Conservation (phyloP, 2,329 filamentous ascomycete species). For the Aquanectria penicillioides region DNA sequence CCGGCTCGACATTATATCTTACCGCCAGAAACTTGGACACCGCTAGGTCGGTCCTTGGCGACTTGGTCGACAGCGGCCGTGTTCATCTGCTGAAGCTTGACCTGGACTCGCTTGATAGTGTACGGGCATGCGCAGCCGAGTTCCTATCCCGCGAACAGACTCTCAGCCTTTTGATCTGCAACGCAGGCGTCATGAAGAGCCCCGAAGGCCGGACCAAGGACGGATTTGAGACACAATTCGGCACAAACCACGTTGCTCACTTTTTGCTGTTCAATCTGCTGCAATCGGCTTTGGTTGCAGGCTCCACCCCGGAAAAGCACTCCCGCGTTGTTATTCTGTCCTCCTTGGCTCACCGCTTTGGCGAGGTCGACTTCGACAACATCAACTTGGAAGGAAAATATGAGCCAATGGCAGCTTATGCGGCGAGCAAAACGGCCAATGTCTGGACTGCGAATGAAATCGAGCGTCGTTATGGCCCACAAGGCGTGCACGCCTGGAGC, state of each 20-base stretch:
- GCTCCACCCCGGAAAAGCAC: constrained; percentile 33
- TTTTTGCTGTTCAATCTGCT: constrained; percentile 55
- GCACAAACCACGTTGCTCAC: constrained; percentile 56
- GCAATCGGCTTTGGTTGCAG: constrained; percentile 48
- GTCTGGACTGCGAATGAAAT: constrained; percentile 62
- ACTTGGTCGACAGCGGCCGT: background rate
- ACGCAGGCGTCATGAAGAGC: constrained; percentile 52
- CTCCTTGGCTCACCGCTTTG: constrained; percentile 29
- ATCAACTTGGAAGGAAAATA: constrained; percentile 22
- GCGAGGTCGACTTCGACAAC: constrained; percentile 24
- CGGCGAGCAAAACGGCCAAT: constrained; percentile 61
- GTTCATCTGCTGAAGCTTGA: background rate
- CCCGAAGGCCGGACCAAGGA: constrained; percentile 49
- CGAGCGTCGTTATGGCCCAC: constrained; percentile 57
- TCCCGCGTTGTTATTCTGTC: constrained; percentile 49
- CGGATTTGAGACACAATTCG: constrained; percentile 55
- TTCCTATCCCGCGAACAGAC: constrained; percentile 19
- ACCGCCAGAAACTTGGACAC: background rate
- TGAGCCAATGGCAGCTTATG: constrained; percentile 53
- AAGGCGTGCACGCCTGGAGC: constrained; percentile 54
- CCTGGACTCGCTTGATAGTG: background rate
- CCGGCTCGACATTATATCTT: background rate
- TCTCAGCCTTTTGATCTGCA: constrained; percentile 54
- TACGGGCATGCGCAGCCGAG: background rate
- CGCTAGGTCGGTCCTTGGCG: background rate